Percentiles rank a stretch among this genome's conserved stretches.
phyloP scores from a whole-genome alignment of 345 rosid genomes.

The Passiflora organensis region DNA sequence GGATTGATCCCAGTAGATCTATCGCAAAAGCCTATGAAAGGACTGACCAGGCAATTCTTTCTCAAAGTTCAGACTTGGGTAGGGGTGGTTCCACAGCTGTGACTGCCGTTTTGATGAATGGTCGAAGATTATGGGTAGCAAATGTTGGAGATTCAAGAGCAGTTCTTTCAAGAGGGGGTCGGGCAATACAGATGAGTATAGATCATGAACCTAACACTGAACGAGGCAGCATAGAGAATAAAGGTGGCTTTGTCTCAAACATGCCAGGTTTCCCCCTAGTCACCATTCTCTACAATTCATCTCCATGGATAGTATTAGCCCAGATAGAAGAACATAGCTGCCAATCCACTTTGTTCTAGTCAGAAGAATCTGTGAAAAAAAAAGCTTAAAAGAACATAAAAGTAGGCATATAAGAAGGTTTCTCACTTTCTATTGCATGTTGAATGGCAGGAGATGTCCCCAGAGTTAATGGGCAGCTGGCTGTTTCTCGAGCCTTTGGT shows the following conservation, averaged over 20 bases:
- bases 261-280: slow-evolving; percentile 45
- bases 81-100: slow-evolving; percentile 81
- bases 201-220: slow-evolving; percentile 76
- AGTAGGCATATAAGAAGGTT: too few relatives aligned
- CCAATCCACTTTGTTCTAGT: too few relatives aligned
- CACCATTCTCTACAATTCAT: not conserved
- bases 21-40: slow-evolving; percentile 61
- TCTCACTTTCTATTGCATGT: slow-evolving; percentile 6
- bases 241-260: slow-evolving; percentile 76
- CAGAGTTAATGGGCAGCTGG: slow-evolving; percentile 69
- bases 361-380: too few relatives aligned
- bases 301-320: too few relatives aligned
- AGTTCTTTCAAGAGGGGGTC: slow-evolving; percentile 51
- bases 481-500: slow-evolving; percentile 74
- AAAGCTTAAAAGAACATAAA: too few relatives aligned
- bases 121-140: slow-evolving; percentile 51
- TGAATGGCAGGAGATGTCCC: slow-evolving; percentile 66
- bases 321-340: too few relatives aligned
- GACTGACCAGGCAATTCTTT: slow-evolving; percentile 61
- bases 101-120: slow-evolving; percentile 59
- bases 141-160: slow-evolving; percentile 72
- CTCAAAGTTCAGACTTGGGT: slow-evolving; percentile 52
- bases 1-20: slow-evolving; percentile 52
- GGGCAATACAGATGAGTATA: slow-evolving; percentile 45
- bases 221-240: slow-evolving; percentile 56